phyloP scores from a whole-genome alignment of 2,329 filamentous ascomycete species.

The Ascocoryne sarcoides region DNA sequence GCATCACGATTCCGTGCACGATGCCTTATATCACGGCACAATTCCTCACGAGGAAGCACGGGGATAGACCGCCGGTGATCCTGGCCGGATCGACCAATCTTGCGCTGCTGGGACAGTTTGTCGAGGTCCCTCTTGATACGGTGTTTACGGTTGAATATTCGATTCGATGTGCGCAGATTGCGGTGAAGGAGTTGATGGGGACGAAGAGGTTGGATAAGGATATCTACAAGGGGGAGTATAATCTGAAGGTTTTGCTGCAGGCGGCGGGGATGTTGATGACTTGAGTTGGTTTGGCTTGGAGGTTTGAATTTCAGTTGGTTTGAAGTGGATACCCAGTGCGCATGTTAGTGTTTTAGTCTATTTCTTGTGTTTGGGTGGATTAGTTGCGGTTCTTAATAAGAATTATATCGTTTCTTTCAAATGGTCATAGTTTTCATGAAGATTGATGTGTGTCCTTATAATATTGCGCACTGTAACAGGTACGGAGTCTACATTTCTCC shows the following conservation, averaged over 20 bases:
- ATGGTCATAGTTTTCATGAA: too few species aligned
- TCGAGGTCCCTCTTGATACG: conserved; percentile 32
- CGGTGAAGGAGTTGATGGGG: conserved; percentile 28
- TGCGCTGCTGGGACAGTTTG: conserved; percentile 35
- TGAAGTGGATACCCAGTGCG: too few species aligned
- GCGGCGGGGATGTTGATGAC: conserved; percentile 27
- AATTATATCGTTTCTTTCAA: too few species aligned
- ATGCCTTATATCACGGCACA: conserved; percentile 34
- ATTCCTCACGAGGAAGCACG: conserved; percentile 29
- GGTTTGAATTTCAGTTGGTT: too few species aligned
- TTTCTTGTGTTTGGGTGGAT: too few species aligned
- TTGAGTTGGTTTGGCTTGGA: too few species aligned
- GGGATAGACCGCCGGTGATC: conserved; percentile 33
- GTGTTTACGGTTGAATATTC: conserved; percentile 34
- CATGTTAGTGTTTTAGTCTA: too few species aligned
- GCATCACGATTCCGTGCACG: conserved; percentile 31
- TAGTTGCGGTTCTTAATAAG: too few species aligned
- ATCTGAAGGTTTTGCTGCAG: conserved; percentile 21
- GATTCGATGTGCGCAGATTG: conserved; percentile 30
- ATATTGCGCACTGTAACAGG: too few species aligned
- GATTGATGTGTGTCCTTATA: too few species aligned
- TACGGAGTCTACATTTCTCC: too few species aligned
- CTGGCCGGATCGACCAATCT: conserved; percentile 31
- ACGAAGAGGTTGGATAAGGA: conserved; percentile 24
- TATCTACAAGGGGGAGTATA: conserved; percentile 26